Evolutionary conservation across 2,329 filamentous ascomycete genomes (phyloP).

Genomic region (Arachnomyces sp.): DNA sequence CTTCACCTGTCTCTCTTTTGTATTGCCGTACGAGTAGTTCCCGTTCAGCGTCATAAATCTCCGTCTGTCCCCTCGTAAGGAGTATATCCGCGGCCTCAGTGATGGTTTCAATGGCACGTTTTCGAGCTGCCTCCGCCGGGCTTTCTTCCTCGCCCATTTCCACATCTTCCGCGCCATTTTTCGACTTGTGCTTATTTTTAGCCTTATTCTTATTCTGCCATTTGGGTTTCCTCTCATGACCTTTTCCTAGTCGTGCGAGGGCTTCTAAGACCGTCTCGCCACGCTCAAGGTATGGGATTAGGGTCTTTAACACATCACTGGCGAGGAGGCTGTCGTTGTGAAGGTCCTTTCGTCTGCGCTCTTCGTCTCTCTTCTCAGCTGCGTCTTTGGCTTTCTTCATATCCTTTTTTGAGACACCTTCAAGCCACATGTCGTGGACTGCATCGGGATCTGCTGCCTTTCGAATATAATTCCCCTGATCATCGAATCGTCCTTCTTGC

Average conservation of each 20-base stretch:
- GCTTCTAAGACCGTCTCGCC: constrained; percentile 87
- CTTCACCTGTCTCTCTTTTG: constrained; percentile 74
- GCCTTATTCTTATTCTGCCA: constrained; percentile 56
- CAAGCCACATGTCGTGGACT: constrained; percentile 84
- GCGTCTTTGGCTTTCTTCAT: constrained; percentile 83
- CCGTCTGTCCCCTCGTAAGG: constrained; percentile 70
- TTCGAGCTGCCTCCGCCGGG: constrained; percentile 61
- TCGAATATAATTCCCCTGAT: constrained; percentile 81
- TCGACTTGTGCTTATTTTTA: constrained; percentile 41
- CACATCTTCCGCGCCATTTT: constrained; percentile 54
- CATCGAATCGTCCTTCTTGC: constrained; percentile 88
- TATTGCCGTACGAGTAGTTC: constrained; percentile 80
- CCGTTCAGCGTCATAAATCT: constrained; percentile 87
- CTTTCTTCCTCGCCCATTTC: constrained; percentile 51
- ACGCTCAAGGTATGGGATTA: constrained; percentile 67
- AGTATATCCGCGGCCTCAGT: constrained; percentile 86
- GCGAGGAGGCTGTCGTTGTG: constrained; percentile 69
- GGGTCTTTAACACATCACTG: constrained; percentile 61
- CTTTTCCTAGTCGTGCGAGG: constrained; percentile 68
- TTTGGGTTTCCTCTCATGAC: constrained; percentile 51
- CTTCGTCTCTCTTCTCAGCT: constrained; percentile 74
- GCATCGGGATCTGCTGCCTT: constrained; percentile 85
- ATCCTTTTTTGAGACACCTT: constrained; percentile 87
- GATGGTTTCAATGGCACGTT: constrained; percentile 68
- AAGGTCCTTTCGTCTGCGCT: constrained; percentile 62